A percentile compares a stretch with the other conserved stretches of the same genome.
These are phyloP conservation scores for Phragmites australis DNA, from an alignment of 176 grass and related monocot species.

Conservation along the genomic window DNA sequence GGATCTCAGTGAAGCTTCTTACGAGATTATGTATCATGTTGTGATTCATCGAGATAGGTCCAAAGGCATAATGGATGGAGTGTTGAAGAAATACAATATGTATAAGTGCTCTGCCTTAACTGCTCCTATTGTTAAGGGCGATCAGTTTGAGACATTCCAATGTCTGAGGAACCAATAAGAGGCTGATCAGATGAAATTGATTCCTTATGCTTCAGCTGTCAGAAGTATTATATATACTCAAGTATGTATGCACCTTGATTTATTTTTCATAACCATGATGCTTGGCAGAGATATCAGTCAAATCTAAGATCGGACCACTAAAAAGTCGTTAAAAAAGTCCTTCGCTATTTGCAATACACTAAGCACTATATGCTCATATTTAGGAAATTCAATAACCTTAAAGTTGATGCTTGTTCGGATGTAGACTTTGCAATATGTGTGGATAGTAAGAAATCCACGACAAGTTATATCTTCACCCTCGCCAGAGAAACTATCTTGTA, in stretches of 20 bases:
- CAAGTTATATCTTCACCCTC: background rate
- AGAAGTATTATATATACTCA: no score
- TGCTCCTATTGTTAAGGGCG: background rate
- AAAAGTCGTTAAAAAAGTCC: background rate
- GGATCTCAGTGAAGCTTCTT: no score
- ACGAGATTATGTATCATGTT: no score
- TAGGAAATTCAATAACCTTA: background rate
- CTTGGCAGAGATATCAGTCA: background rate
- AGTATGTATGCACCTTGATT: no score
- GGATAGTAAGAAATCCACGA: background rate
- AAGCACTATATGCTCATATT: background rate
- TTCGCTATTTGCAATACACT: background rate
- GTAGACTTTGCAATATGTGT: background rate
- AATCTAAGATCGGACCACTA: background rate
- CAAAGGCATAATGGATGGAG: no score
- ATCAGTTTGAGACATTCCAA: background rate
- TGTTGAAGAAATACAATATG: background rate
- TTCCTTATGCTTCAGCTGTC: background rate
- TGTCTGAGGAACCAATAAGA: background rate
- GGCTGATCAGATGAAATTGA: background rate
- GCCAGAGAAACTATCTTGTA: background rate
- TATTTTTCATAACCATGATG: no score
- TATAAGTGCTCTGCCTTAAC: background rate
- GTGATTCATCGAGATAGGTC: no score
- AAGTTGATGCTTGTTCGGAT: background rate